These are phyloP conservation scores for Copromyces sp. DNA, from an alignment of 495 filamentous ascomycete species.

Conservation along the genomic window DNA sequence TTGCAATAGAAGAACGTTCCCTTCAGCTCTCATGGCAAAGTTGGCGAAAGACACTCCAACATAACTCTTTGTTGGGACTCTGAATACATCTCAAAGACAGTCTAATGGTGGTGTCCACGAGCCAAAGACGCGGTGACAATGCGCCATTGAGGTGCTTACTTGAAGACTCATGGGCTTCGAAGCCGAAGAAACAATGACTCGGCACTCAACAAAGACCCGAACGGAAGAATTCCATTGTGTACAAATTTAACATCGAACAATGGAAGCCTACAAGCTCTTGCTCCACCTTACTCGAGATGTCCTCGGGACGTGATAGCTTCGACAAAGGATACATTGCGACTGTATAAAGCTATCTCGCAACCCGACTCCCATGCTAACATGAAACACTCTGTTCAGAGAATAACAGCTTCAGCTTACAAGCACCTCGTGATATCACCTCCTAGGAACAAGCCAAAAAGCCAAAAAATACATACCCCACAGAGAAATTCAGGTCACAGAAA, in stretches of 20 bases:
- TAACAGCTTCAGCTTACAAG: background rate
- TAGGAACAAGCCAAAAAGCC: too few species aligned
- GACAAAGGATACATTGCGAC: background rate
- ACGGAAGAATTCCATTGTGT: background rate
- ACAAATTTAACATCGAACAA: background rate
- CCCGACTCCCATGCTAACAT: background rate
- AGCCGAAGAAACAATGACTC: background rate
- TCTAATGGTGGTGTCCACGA: background rate
- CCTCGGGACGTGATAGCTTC: background rate
- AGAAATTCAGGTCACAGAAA: background rate
- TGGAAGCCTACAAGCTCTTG: background rate
- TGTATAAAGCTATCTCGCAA: background rate
- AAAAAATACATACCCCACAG: too few species aligned
- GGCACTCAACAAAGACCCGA: background rate
- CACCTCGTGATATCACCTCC: too few species aligned
- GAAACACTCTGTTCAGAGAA: background rate
- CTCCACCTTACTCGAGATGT: background rate
- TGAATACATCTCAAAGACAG: background rate
- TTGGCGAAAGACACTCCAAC: background rate
- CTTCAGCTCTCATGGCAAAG: background rate
- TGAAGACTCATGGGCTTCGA: background rate
- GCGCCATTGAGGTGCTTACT: background rate
- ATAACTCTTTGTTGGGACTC: background rate
- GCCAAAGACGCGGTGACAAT: background rate
- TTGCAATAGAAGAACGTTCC: background rate